Base-by-base conservation (phyloP, 768 basidiomycete genomes). In the Tephrocybe sp. region DNA sequence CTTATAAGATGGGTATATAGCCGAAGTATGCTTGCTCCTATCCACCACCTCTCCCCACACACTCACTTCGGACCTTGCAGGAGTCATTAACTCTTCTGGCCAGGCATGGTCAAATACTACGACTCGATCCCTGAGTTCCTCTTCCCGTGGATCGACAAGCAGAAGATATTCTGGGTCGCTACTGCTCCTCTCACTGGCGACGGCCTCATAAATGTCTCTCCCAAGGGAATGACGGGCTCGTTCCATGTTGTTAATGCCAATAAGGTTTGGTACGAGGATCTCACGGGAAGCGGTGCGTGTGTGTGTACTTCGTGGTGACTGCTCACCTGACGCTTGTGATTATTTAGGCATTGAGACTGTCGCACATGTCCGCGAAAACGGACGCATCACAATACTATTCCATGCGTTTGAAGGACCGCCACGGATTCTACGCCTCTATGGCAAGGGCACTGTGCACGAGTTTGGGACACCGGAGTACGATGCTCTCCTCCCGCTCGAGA, bases 141-240 rank as follows among this genome's bases (percentile, higher is more conserved):
- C 18, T 59, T 79, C 20, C 67, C 73, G 47, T 88, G 84, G 85
- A 77, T 87, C 9, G 54, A 68, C 20, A 70, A 77, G 51, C 86
- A 88, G 64, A 74, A 86, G 47, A 70, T 88, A 52, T 88, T 88
- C 63, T 88, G 84, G 80, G 85, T 90, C 10, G 85, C 83, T 0
- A 79, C 83, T 1, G 82, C 84, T 0, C 85, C 86, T 11, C 76
- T 87, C 17, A 69, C 67, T 8, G 62, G 60, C 0, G 73, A 79
- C 10, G 86, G 84, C 0, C 81, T 84, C 45, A 74, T 90, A 40
- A 88, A 88, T 57, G 63, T 88, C 21, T 86, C 84, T 0, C 85
- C 86, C 0, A 88, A 88, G 58, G 83, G 82, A 39, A 69, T 77
- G 23, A 67, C 75, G 53, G 80, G 80, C 7, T 79, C 78, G 3